Evolutionary conservation across 2,329 filamentous ascomycete genomes (phyloP).

Genomic region (Neopestalotiopsis rosae): DNA sequence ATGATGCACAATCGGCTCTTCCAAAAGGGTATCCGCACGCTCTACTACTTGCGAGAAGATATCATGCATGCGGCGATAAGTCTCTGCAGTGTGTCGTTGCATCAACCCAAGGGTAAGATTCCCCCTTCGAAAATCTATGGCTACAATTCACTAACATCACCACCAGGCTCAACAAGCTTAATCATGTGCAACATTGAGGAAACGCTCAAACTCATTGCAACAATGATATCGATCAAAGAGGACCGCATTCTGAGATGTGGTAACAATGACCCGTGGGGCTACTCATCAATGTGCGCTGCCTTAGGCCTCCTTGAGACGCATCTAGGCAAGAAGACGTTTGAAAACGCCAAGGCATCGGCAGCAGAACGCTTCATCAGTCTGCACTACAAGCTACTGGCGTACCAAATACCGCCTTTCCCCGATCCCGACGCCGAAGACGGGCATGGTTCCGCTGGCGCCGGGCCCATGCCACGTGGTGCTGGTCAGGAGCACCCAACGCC

Average conservation of each 20-base stretch:
- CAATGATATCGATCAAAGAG: slow-evolving; percentile 65
- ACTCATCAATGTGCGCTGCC: slow-evolving; percentile 67
- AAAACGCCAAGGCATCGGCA: slow-evolving; percentile 62
- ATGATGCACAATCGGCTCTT: slow-evolving; percentile 66
- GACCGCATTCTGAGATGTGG: slow-evolving; percentile 65
- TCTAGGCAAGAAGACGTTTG: slow-evolving; percentile 60
- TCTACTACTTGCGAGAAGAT: slow-evolving; percentile 67
- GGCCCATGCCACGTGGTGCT: slow-evolving; percentile 25
- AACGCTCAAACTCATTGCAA: slow-evolving; percentile 65
- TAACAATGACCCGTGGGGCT: slow-evolving; percentile 69
- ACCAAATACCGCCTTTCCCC: slow-evolving; percentile 53
- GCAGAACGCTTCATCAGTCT: slow-evolving; percentile 65
- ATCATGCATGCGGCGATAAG: slow-evolving; percentile 65
- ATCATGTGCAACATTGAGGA: slow-evolving; percentile 67
- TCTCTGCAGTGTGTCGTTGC: slow-evolving; percentile 64
- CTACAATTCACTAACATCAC: slow-evolving; percentile 18
- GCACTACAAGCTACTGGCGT: slow-evolving; percentile 61
- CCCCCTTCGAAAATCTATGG: background rate
- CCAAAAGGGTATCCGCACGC: slow-evolving; percentile 61
- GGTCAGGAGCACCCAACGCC: slow-evolving; percentile 14
- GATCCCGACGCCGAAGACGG: slow-evolving; percentile 28
- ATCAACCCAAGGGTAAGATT: slow-evolving; percentile 54
- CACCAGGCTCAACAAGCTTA: slow-evolving; percentile 59
- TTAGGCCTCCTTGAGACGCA: slow-evolving; percentile 65
- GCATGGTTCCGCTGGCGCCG: slow-evolving; percentile 24